Evolutionary conservation across 108 stramenopile species (phyloP), one percentile per base, ranked within the genome.

Genomic region (Nannochloropsis gaditana): DNA sequence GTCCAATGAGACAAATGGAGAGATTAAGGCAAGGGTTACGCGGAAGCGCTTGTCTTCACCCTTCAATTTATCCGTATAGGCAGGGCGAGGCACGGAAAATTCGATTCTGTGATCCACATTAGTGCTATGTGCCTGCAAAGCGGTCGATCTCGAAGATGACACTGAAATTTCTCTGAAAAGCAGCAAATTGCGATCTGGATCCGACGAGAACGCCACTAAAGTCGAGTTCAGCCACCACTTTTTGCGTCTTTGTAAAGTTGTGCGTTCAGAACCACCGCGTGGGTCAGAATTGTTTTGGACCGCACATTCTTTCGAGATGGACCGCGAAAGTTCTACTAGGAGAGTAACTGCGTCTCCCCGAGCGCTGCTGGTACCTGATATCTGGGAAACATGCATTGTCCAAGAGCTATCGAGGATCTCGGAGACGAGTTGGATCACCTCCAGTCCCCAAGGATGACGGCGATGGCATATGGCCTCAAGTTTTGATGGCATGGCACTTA

Each of bases 31-130:
- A 15, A 73, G 59, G 19, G 59, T 73, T 15, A 73, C n/a, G 59
- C 59, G 8, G 8, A 73, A 73, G 59, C 59, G 59, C n/a, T 73
- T 73, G 59, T 73, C 59, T n/a, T n/a, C 59, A n/a, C 59, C 59
- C 4, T 73, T n/a, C 8, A 15, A 4, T 15, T n/a, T 6, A 15
- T 73, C 19, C n/a, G 15, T 15, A 15, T 73, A n/a, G 19, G n/a
- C 4, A 73, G 59, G 59, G 59, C 6, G 15, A 3, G 59, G 59
- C 59, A 73, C 59, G n/a, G 59, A n/a, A 73, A 73, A 73, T n/a
- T 73, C 59, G 4, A 73, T 73, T n/a, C 59, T 15, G 59, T 73
- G 59, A 15, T n/a, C 59, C 59, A 6, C n/a, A 4, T 73, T n/a
- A 31, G 0, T 31, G 31, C 31, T 31, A 1, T 31, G 31, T n/a